Base-by-base conservation (phyloP, 1,284 basidiomycete species). In the Ustilago shanxiensis region DNA sequence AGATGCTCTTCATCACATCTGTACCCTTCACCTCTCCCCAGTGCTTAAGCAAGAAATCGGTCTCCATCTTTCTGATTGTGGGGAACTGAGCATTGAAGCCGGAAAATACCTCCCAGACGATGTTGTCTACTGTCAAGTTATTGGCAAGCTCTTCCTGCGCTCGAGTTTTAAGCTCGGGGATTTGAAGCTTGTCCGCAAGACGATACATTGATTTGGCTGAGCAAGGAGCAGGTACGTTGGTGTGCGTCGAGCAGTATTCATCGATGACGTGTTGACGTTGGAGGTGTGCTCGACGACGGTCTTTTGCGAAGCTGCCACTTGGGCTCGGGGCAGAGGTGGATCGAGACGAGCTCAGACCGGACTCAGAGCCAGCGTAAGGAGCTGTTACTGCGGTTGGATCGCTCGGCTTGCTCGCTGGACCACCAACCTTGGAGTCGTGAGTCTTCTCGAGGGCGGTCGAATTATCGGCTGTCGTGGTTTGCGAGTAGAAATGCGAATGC, bases 191-290 rank as follows among this genome's bases (percentile, higher is more conserved):
- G 70, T 92, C 92, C 91, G 77, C 59, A n/a, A 95, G 88, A 45
- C 92, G 88, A 85, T 94, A 95, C n/a, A 92, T 91, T 2, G 93
- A 92, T 87, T 95, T 95, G 11, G 94, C 93, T 24, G 92, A 93
- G 79, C 93, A 93, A 0, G 93, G 93, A n/a, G 89, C 88, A 0
- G 92, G 92, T 44, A 90, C 88, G 16, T 89, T 89, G 2, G 89
- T 52, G 81, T 92, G 50, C 16, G 57, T 16, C 1, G 56, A 26
- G 66, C 70, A 72, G 62, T 76, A 79, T 22, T 60, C 61, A 28
- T 81, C 80, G 26, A 83, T 72, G 20, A 77, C 54, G 20, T 63
- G 61, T 45, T 80, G 72, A 16, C 81, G 80, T 22, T 64, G 52
- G 4, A 41, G 41, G 29, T 76, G 68, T 9, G 73, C 73, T 10